A percentile compares a stretch with the other conserved stretches of the same genome.
Conservation (phyloP, 345 rosid species). For the Eucalyptus microcorys region DNA sequence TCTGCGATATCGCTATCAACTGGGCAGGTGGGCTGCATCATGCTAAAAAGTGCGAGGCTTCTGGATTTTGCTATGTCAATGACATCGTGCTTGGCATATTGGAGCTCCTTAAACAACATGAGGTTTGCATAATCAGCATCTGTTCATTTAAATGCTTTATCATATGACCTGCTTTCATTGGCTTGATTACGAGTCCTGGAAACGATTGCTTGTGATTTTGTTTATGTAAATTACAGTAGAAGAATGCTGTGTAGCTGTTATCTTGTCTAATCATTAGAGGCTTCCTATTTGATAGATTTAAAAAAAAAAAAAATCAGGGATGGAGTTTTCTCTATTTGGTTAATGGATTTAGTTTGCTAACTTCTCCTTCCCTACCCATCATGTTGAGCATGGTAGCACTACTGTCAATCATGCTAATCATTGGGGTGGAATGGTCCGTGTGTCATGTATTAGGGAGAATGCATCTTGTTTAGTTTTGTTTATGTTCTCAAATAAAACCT, state of each 20-base stretch:
- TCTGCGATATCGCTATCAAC: constrained; percentile 49
- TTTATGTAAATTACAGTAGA: not conserved
- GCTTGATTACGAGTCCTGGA: not conserved
- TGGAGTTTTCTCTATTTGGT: not conserved
- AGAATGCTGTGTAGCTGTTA: not conserved
- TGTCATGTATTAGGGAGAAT: not conserved
- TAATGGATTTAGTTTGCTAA: not conserved
- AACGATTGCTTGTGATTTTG: not conserved
- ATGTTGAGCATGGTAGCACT: not conserved
- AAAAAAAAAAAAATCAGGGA: not conserved
- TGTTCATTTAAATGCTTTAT: not conserved
- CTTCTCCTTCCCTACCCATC: not conserved
- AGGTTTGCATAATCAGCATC: constrained; percentile 16
- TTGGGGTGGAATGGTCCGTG: not conserved
- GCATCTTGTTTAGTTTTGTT: not conserved
- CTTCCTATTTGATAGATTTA: not conserved
- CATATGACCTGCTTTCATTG: not conserved
- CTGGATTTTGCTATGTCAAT: constrained; percentile 61
- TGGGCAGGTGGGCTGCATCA: constrained; percentile 70
- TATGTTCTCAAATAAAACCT: not conserved
- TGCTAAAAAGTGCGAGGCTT: constrained; percentile 64
- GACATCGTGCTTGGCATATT: constrained; percentile 55
- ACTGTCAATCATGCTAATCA: not conserved
- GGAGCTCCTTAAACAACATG: constrained; percentile 51
- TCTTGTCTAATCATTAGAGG: not conserved